phyloP scores from a whole-genome alignment of 495 filamentous ascomycete genomes.

The Bathelium albidoporum region DNA sequence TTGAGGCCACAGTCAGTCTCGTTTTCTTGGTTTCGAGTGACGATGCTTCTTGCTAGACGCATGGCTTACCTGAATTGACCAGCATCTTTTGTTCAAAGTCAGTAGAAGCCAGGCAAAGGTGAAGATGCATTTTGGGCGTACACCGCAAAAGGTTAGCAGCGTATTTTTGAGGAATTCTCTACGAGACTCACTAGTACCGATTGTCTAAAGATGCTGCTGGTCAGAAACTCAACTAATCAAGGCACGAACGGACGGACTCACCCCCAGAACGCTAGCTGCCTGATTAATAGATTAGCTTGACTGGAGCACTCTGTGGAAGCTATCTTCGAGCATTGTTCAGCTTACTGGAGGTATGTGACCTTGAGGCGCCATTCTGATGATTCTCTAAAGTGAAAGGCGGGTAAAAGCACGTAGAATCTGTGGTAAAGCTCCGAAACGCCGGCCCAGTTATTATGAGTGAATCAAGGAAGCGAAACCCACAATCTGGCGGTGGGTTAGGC shows the following conservation, averaged over 20 bases:
- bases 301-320: neutral
- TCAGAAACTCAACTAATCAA: neutral
- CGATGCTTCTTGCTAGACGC: neutral
- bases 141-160: neutral
- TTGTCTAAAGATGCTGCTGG: neutral
- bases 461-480: too few relatives aligned
- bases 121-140: neutral
- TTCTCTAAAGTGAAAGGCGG: neutral
- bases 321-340: neutral
- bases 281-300: neutral
- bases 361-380: neutral
- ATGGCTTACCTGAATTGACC: neutral
- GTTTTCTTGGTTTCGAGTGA: neutral
- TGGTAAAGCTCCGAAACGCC: too few relatives aligned
- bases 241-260: neutral
- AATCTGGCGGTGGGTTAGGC: too few relatives aligned
- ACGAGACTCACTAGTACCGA: neutral
- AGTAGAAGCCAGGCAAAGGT: neutral
- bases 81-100: neutral
- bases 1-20: neutral
- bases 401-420: neutral
- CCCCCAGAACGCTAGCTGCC: neutral
- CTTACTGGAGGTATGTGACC: constrained; percentile 1
- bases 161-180: neutral
- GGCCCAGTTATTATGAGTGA: too few relatives aligned